Evolutionary conservation across 1,284 basidiomycete genomes (phyloP).

Genomic region (Agroathelia rolfsii): DNA sequence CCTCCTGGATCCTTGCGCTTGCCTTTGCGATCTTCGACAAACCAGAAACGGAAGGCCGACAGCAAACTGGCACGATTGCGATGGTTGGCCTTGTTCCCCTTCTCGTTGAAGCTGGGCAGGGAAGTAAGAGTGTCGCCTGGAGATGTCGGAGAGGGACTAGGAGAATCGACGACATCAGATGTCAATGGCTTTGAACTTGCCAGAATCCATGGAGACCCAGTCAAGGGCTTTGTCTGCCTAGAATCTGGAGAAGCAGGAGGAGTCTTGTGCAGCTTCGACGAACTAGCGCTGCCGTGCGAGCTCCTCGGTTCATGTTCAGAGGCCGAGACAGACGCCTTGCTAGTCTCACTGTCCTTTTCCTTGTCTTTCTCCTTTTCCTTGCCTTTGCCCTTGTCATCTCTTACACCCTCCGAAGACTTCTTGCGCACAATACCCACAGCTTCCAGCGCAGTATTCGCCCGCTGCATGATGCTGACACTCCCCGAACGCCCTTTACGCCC

Average conservation of each 20-base stretch:
- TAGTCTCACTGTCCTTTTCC: conserved; percentile 29
- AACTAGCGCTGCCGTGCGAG: conserved; percentile 46
- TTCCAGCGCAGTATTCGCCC: conserved; percentile 82
- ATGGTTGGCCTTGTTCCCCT: conserved; percentile 23
- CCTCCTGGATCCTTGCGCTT: conserved; percentile 55
- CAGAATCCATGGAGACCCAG: conserved; percentile 72
- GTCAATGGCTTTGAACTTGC: conserved; percentile 30
- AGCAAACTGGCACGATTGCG: conserved; percentile 63
- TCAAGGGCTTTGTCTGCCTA: too few relatives aligned
- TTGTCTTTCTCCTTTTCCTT: conserved; percentile 28
- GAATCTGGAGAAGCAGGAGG: conserved; percentile 40
- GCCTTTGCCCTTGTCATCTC: conserved; percentile 45
- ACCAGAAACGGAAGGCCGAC: conserved; percentile 69
- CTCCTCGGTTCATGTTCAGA: conserved; percentile 49
- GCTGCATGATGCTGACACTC: conserved; percentile 88
- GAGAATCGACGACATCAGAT: conserved; percentile 29
- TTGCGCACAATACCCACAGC: conserved; percentile 73
- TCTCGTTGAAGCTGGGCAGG: conserved; percentile 19
- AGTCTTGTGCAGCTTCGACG: conserved; percentile 57
- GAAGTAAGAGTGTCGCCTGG: conserved; percentile 37
- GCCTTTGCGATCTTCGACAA: conserved; percentile 70
- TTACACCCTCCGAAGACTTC: conserved; percentile 64
- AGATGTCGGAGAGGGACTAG: conserved; percentile 33
- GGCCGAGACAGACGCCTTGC: conserved; percentile 23
- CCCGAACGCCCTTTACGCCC: conserved; percentile 62